Base-by-base conservation (phyloP, 2,329 filamentous ascomycete genomes). In the Fusarium sp. region DNA sequence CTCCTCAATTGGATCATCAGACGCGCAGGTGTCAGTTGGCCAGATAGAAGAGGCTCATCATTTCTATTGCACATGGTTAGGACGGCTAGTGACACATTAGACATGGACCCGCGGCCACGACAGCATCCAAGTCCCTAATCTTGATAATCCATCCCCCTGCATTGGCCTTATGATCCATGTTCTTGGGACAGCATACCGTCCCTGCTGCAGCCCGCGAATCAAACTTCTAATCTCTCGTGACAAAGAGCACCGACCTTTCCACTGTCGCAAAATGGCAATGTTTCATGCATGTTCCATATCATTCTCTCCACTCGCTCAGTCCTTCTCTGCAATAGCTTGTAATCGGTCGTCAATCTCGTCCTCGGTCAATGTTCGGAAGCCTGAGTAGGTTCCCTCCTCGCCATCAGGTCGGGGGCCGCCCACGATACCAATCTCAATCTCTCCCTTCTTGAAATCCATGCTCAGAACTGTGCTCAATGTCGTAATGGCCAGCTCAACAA, bases 381-480 rank as follows among this genome's bases (percentile, higher is more conserved):
- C 86, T 52, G 91, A 83, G 77, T 93, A 88, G 70, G 91, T 92
- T 72, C 93, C 94, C 80, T 97, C 92, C 83, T 92, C 88, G 73
- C 95, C 95, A 78, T 97, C 93, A 63, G 86, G 83, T 77, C 90
- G 88, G 62, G 95, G 95, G 30, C 94, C 95, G 73, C 96, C 96
- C 58, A 98, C 96, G 78, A 99, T 95, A 70, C 96, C 96, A 83
- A 99, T 93, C 85, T 99, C 96, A 81, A 99, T 91, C 86, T 99
- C 96, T 76, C 92, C 92, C 88, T 98, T 98, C 89, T 99, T 99
- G 87, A 99, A 99, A 82, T 99, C 96, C 82, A 98, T 97, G 83
- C 95, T 98, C 72, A 99, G 88, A 66, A 99, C 95, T 38, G 93
- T 97, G 88, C 95, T 97, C 81, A 99, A 85, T 9, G 96, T 95